A percentile compares a stretch with the other conserved stretches of the same genome.
Conservation (phyloP, 805 yeast species). For the Metschnikowia lochheadii region DNA sequence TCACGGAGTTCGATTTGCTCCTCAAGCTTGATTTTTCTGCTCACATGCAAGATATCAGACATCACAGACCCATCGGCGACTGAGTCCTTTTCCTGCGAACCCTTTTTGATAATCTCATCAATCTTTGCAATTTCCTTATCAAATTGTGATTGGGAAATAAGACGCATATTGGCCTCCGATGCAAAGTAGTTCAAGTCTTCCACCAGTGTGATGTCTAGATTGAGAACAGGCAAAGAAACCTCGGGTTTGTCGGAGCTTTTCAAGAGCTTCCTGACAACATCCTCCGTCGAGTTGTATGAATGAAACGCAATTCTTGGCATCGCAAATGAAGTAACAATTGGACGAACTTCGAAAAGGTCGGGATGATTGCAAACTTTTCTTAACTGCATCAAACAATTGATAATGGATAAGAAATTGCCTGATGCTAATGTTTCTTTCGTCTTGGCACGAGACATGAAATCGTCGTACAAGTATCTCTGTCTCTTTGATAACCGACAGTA, state of each 20-base stretch:
- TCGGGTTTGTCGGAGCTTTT: conserved; percentile 7
- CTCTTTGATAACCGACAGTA: conserved; percentile 90
- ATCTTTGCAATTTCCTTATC: conserved; percentile 42
- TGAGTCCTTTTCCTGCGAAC: neutral
- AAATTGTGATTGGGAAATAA: conserved; percentile 48
- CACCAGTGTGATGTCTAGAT: conserved; percentile 50
- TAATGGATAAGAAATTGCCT: conserved; percentile 91
- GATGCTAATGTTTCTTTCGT: conserved; percentile 90
- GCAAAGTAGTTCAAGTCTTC: conserved; percentile 46
- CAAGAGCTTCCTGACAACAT: conserved; percentile 18
- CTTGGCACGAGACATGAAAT: conserved; percentile 94
- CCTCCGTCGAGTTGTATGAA: conserved; percentile 36
- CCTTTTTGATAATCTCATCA: conserved; percentile 33
- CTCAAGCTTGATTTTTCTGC: conserved; percentile 49
- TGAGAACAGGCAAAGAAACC: conserved; percentile 55
- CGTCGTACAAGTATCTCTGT: conserved; percentile 89
- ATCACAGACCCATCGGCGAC: conserved; percentile 14
- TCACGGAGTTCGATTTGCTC: conserved; percentile 52
- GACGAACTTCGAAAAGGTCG: conserved; percentile 92
- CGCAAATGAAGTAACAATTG: conserved; percentile 86
- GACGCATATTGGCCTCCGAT: conserved; percentile 36
- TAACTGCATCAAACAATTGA: conserved; percentile 95
- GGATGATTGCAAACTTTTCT: conserved; percentile 97
- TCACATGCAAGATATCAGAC: conserved; percentile 51
- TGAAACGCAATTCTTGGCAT: conserved; percentile 60